Evolutionary conservation across 331 rosid genomes (phyloP).

Genomic region (Cydonia oblonga): DNA sequence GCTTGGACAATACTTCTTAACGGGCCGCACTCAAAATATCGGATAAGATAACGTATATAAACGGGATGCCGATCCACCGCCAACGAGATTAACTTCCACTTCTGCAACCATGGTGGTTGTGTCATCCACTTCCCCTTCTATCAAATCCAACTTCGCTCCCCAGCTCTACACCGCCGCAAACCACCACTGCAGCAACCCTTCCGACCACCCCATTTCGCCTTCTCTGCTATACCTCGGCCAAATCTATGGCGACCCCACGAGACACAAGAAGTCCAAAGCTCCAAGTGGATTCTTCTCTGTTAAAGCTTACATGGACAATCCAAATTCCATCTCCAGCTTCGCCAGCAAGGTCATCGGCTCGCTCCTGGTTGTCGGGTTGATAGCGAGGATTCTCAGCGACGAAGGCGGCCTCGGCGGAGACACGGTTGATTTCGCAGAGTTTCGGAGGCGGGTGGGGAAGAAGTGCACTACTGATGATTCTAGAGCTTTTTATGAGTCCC

Average conservation of each 20-base stretch:
- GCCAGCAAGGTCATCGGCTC: constrained; percentile 75
- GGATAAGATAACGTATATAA: constrained; percentile 41
- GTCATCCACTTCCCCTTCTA: constrained; percentile 26
- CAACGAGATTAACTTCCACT: constrained; percentile 13
- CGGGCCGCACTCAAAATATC: too few relatives aligned
- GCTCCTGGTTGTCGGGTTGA: constrained; percentile 69
- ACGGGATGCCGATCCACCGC: constrained; percentile 26
- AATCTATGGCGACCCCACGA: constrained; percentile 28
- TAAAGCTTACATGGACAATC: constrained; percentile 63
- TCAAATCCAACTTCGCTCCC: constrained; percentile 14
- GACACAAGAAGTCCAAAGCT: constrained; percentile 7
- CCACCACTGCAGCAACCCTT: constrained; percentile 13
- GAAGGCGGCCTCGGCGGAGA: constrained; percentile 91
- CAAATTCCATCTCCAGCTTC: constrained; percentile 48
- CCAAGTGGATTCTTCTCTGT: constrained; percentile 23
- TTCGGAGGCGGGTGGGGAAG: constrained; percentile 75
- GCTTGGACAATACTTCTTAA: too few relatives aligned
- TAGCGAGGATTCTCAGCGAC: constrained; percentile 65
- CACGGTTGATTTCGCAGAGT: constrained; percentile 73
- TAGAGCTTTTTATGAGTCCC: constrained; percentile 63
- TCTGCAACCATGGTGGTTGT: constrained; percentile 40
- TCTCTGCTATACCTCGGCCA: constrained; percentile 30
- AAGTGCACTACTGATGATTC: constrained; percentile 55
- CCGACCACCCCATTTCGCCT: constrained; percentile 20
- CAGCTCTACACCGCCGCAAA: constrained; percentile 1